Evolutionary conservation across 1,284 basidiomycete genomes (phyloP), one percentile per base, ranked within the genome.

Genomic region (Chondrostereum purpureum): DNA sequence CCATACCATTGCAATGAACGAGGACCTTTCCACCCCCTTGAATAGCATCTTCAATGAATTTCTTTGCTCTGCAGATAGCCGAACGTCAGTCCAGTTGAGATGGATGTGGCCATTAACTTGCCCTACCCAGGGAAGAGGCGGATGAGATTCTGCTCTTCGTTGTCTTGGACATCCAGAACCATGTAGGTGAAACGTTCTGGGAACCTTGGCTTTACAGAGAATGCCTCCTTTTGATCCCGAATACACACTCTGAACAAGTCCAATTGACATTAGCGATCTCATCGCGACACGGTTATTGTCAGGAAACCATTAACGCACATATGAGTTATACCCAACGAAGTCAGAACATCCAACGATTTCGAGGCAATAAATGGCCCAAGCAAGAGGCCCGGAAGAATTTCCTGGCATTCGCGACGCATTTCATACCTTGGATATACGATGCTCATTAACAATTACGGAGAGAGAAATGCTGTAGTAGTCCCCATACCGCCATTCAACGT

Each of bases 361-460:
- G 89, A 90, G 2, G 86, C 84, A 55, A 92, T 87, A 54, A 93
- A 91, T 1, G 92, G 92, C 0, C 93, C 93, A 1, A 96, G 78
- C 37, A 81, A 77, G 34, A 97, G 76, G 8, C 80, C 80, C 2
- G 90, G 90, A 0, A 95, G 70, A 55, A 96, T 92, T 63, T 92
- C 82, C 66, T 97, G 93, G 53, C 91, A 92, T 59, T 94, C 85
- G 37, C 92, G 70, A 35, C 93, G 77, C 93, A 96, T 96, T 63
- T 96, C 92, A 58, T 96, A 96, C 59, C 90, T 93, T 48, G 6
- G 33, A 44, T 43, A 39, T 41, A 35, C 42, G 36, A 42, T n/a
- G n/a, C n/a, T n/a, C n/a, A n/a, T n/a, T n/a, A n/a, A n/a, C n/a
- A n/a, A n/a, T n/a, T n/a, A 18, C 43, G n/a, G 31, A 19, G 43